Percentiles rank a stretch among this genome's conserved stretches.
phyloP scores from a whole-genome alignment of 441 rosid species.

The Gossypium lobatum region DNA sequence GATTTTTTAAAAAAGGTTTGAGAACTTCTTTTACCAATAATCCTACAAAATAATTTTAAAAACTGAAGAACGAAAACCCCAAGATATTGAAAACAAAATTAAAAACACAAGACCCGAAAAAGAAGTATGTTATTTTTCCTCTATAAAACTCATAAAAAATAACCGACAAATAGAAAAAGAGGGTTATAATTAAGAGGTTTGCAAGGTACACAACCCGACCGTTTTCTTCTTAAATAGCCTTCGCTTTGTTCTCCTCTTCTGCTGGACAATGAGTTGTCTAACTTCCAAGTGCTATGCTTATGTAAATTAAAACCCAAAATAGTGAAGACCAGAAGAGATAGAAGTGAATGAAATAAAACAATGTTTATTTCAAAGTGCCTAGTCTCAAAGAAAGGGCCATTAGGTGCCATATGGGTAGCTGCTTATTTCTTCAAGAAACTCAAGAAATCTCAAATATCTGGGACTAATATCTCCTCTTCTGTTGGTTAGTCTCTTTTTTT shows the following conservation, averaged over 20 bases:
- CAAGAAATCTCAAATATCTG: slow-evolving; percentile 58
- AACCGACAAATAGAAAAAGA: not conserved
- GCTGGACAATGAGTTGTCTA: not conserved
- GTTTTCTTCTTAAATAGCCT: slow-evolving; percentile 8
- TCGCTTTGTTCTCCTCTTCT: not conserved
- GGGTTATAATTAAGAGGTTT: not conserved
- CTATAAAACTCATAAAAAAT: no score
- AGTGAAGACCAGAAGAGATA: not conserved
- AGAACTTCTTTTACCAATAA: no score
- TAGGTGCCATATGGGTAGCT: slow-evolving; percentile 74
- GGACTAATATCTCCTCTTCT: slow-evolving; percentile 60
- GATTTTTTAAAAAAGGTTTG: no score
- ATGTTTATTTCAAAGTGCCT: slow-evolving; percentile 59
- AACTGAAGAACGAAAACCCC: no score
- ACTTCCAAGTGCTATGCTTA: not conserved
- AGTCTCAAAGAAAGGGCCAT: slow-evolving; percentile 55
- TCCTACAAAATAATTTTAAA: no score
- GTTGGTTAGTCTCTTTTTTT: slow-evolving; percentile 53
- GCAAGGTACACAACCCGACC: slow-evolving; percentile 13
- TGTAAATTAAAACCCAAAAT: not conserved
- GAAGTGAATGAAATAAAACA: not conserved
- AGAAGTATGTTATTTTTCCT: no score
- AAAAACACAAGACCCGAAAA: no score
- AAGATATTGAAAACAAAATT: no score
- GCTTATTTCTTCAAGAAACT: slow-evolving; percentile 77